Percentiles rank a stretch among this genome's conserved stretches.
phyloP scores from a whole-genome alignment of 2,329 filamentous ascomycete species.

The Trichoderma koningii region DNA sequence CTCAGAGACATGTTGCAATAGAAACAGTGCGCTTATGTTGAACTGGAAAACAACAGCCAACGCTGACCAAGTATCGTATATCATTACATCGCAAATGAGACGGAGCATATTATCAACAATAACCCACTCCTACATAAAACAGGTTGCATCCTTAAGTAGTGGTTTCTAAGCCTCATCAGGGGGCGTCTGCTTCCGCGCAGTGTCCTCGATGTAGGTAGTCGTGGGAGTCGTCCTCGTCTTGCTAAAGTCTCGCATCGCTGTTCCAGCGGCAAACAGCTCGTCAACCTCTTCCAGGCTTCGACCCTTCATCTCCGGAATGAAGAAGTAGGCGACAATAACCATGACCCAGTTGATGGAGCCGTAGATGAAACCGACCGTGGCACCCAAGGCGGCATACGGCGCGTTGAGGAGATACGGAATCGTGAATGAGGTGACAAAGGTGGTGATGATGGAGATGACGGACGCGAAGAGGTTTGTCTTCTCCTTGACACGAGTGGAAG shows the following conservation, averaged over 20 bases:
- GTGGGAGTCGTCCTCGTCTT: slow-evolving; percentile 1
- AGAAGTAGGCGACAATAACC: slow-evolving; percentile 46
- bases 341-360: slow-evolving; percentile 43
- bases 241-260: slow-evolving; percentile 30
- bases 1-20: no score
- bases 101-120: background rate
- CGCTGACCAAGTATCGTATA: background rate
- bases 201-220: slow-evolving; percentile 14
- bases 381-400: slow-evolving; percentile 40
- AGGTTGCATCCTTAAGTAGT: background rate
- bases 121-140: background rate
- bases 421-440: slow-evolving; percentile 41
- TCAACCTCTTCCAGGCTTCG: slow-evolving; percentile 34
- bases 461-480: slow-evolving; percentile 38
- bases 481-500: slow-evolving; percentile 36
- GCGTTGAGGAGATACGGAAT: slow-evolving; percentile 43
- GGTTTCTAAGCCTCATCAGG: slow-evolving; percentile 8
- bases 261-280: slow-evolving; percentile 31
- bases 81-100: background rate
- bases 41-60: background rate
- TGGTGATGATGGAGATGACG: slow-evolving; percentile 37
- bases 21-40: background rate
- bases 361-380: slow-evolving; percentile 45
- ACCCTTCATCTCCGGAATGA: slow-evolving; percentile 49
- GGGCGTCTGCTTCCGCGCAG: background rate